Base-by-base conservation (phyloP, 495 filamentous ascomycete species). In the Aspergillus leporis region DNA sequence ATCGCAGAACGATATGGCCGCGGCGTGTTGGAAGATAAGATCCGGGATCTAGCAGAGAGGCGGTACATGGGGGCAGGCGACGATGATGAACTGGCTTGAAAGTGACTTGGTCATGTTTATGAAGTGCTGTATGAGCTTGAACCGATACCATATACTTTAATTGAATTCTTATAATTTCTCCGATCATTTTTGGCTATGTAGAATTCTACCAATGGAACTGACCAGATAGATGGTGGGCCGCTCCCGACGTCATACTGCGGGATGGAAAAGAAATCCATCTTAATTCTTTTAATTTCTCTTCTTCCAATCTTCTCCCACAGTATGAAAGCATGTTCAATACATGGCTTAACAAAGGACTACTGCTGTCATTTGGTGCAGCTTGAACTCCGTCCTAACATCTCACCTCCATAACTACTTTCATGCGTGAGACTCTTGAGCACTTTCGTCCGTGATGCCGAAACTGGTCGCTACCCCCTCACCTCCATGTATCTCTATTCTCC, bases 1-100 rank as follows among this genome's bases (percentile, higher is more conserved):
- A 80, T 97, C 40, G 92, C 92, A 5, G 83, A 85, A 62, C 74
- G 92, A 59, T 96, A 90, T 76, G 88, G 86, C 14, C 78, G 88
- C 49, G 83, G 82, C 46, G 81, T 96, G 25, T 71, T 97, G 63
- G 85, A 87, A 51, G 91, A 93, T 65, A 97, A 96, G 81, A 96
- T 97, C 65, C 78, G 83, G 48, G 88, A 94, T 70, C 49, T 92
- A 61, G 90, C 81, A 4, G 90, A 94, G 75, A 68, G 76, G 62
- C 76, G 83, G 64, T 68, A 85, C 13, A 80, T 81, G 60, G 87
- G 81, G 36, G 71, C 80, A 62, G 78, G 78, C 59, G 87, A 85
- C 54, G 86, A 76, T 63, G 76, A 79, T 66, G 77, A 79, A 68
- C 45, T 78, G 60, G 77, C 76, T 47, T 78, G 56, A 73, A 8